phyloP scores from a whole-genome alignment of 345 rosid genomes.

The Citrus mangshanensis region DNA sequence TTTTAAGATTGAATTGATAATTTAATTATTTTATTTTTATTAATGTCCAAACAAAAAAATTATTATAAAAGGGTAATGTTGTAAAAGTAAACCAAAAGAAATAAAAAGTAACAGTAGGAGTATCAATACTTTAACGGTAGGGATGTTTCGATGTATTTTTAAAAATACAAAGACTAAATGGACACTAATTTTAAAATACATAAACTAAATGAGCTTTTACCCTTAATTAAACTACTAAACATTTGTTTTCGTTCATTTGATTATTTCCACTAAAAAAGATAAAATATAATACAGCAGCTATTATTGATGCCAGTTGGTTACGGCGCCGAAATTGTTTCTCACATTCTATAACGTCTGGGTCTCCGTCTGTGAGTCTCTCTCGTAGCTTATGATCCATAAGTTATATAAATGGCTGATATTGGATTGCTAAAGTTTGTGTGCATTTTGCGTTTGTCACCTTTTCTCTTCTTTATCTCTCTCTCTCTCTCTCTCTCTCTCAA shows the following conservation, averaged over 20 bases:
- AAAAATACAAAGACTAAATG: too few relatives aligned
- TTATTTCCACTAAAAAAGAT: too few relatives aligned
- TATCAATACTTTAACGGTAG: too few relatives aligned
- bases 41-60: too few relatives aligned
- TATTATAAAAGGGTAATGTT: too few relatives aligned
- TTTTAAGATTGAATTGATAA: too few relatives aligned
- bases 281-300: neutral
- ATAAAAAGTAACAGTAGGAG: too few relatives aligned
- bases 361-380: neutral
- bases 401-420: slow-evolving; percentile 13
- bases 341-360: neutral
- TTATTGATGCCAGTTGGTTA: slow-evolving; percentile 14
- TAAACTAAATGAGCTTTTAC: fast-evolving
- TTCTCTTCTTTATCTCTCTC: neutral
- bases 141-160: too few relatives aligned
- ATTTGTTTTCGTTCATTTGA: neutral
- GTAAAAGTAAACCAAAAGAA: too few relatives aligned
- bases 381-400: neutral
- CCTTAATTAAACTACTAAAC: too few relatives aligned
- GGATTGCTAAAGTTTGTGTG: neutral
- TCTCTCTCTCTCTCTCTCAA: neutral
- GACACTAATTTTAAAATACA: too few relatives aligned
- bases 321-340: slow-evolving; percentile 24
- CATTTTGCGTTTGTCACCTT: neutral
- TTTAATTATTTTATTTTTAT: too few relatives aligned